Percentiles rank a stretch among this genome's conserved stretches.
Conservation (phyloP, 1,284 basidiomycete species). For the Irpex sp. region DNA sequence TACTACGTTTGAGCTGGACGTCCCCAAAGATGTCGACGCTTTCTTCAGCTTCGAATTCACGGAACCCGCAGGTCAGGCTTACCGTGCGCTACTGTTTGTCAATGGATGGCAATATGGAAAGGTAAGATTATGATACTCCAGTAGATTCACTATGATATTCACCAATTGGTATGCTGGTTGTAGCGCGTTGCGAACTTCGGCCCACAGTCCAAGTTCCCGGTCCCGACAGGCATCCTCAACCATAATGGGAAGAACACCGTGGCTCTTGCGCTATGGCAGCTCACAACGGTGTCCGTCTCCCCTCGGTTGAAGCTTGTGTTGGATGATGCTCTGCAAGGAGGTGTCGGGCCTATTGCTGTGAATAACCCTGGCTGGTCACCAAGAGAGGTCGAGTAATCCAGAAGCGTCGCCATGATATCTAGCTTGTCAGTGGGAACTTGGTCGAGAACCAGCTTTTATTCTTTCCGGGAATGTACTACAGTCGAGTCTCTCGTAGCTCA, state of each 20-base stretch:
- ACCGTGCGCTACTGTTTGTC: constrained; percentile 79
- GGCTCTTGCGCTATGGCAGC: constrained; percentile 76
- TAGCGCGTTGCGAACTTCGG: constrained; percentile 47
- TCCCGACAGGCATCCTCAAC: constrained; percentile 80
- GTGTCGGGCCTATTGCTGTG: constrained; percentile 60
- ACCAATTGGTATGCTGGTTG: constrained; percentile 10
- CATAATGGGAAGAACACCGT: constrained; percentile 79
- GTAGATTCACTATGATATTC: background rate
- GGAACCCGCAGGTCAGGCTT: constrained; percentile 51
- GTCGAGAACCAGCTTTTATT: background rate
- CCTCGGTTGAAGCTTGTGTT: constrained; percentile 64
- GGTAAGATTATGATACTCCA: constrained; percentile 46
- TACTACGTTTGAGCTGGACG: constrained; percentile 70
- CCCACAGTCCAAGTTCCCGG: constrained; percentile 83
- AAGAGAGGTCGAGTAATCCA: background rate
- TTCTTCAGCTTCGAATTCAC: constrained; percentile 75
- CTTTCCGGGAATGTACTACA: background rate
- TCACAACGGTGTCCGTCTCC: constrained; percentile 56
- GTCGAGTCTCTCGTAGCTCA: too few relatives aligned
- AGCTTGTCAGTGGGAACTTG: background rate
- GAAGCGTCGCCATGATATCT: background rate
- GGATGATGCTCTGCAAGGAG: constrained; percentile 71
- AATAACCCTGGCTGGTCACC: constrained; percentile 72
- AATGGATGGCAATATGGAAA: constrained; percentile 93
- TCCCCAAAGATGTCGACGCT: constrained; percentile 69